Evolutionary conservation across 805 yeast genomes (phyloP), one percentile per base, ranked within the genome.

Genomic region (Candida incommunis): DNA sequence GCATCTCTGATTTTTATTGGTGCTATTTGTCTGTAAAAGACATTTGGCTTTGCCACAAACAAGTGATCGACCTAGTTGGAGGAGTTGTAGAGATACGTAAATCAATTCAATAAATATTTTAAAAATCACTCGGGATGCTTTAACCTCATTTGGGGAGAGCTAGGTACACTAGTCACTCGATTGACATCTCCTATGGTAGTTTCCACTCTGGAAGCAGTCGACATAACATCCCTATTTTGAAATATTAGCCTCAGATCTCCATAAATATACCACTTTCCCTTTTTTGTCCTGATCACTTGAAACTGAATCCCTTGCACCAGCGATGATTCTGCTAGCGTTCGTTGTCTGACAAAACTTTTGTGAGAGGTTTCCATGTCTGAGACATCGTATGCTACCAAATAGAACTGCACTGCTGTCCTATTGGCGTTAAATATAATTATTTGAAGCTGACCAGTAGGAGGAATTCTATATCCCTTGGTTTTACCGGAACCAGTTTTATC

Each of bases 351-450:
- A 23, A 62, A 56, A 3, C 65, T 58, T 48, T 54, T 55, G 22
- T 56, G 47, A 16, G 57, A 56, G 4, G 46, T 45, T 4, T 58
- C 56, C 60, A 62, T 52, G 21, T 51, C 47, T 11, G 53, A 37
- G 34, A 62, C 37, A 45, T 63, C 59, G 45, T 63, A 63, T 24
- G 64, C 63, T 11, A 63, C 48, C 21, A 62, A 45, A 44, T 60
- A 57, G 41, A 61, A 42, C 31, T 51, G 55, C n/a, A 59, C 55
- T 3, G 64, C 59, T 0, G 63, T 62, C 24, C 54, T 50, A 26
- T 59, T 53, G 18, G 53, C 46, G 43, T 62, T 60, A 26, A 61
- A 57, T 2, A 62, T 47, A n/a, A 60, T 56, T 16, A 62, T 49
- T 46, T 62, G 66, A 22, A 62, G 41, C 48, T 56, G 57, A 3